Evolutionary conservation across 164 flowering plant species (phyloP).

Genomic region (Macadamia integrifolia): DNA sequence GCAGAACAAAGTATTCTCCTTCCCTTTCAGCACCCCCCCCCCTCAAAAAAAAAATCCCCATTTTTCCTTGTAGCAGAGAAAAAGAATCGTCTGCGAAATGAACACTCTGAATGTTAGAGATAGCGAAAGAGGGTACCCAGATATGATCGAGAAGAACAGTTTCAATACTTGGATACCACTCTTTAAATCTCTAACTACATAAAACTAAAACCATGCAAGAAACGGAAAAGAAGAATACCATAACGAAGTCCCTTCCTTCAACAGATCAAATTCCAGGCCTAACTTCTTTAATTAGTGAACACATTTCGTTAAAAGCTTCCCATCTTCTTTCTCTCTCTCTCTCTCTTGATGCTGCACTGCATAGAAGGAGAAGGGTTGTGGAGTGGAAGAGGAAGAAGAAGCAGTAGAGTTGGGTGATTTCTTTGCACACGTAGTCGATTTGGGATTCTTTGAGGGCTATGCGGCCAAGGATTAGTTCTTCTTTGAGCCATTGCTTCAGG

Average conservation of each 20-base stretch:
- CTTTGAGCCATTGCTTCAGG: constrained; percentile 94
- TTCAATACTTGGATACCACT: no score
- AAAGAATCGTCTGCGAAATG: no score
- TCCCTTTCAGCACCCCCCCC: no score
- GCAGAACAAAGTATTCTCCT: no score
- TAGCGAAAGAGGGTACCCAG: not conserved
- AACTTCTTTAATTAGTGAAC: constrained; percentile 84
- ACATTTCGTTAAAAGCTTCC: constrained; percentile 62
- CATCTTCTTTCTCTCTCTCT: constrained; percentile 84
- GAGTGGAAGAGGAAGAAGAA: constrained; percentile 89
- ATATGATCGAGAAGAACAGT: not conserved
- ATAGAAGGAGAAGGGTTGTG: constrained; percentile 58
- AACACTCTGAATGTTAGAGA: no score
- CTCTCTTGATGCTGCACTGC: constrained; percentile 32
- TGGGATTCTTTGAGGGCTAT: constrained; percentile 71
- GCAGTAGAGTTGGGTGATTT: constrained; percentile 77
- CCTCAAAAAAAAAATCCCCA: no score
- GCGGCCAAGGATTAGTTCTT: constrained; percentile 75
- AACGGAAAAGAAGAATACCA: constrained; percentile 59
- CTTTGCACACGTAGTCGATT: constrained; percentile 66
- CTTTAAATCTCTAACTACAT: constrained; percentile 30
- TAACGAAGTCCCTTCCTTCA: constrained; percentile 83
- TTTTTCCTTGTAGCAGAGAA: no score
- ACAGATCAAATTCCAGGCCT: constrained; percentile 79
- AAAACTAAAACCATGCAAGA: constrained; percentile 62